Evolutionary conservation across 2,329 filamentous ascomycete species (phyloP), one percentile per base, ranked within the genome.

Genomic region (Fusarium nurragi): DNA sequence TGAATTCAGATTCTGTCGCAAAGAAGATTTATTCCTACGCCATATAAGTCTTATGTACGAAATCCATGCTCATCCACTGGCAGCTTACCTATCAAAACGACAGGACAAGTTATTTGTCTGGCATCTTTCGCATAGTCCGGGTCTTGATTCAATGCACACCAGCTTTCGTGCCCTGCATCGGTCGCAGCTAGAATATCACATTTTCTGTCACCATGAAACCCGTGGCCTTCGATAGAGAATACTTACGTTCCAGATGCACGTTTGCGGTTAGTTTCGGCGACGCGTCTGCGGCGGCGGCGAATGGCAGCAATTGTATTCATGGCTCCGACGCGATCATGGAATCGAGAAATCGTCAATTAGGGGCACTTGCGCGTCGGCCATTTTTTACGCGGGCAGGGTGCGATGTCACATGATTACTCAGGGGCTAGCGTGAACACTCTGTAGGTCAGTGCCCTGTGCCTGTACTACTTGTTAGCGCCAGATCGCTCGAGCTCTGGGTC

Each of bases 241-340:
- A 34, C 50, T 49, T 13, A 53, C 50, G 50, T 43, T 22, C 50
- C 32, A 2, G 50, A 16, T 5, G 50, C 32, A 5, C 32, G 43
- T 16, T 53, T 49, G 1, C 50, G 50, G 5, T 53, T 53, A n/a
- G 49, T 44, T 19, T 49, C 43, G 9, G 50, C n/a, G 28, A 53
- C 32, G 16, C 50, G 50, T 53, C 50, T 49, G 2, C 50, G 50
- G 4, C 50, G 50, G n/a, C 50, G 50, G 11, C 50, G 50, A 23
- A 16, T 36, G 1, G 25, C 32, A 7, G 50, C n/a, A 9, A 18
- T 28, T 26, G 50, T 11, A 30, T 53, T 44, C 50, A 53, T 53
- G 23, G 25, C 14, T 22, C 14, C 22, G 43, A 28, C 26, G 22
- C 41, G 41, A 49, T 53, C 21, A 53, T 30, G 25, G 23, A 23